phyloP scores from a whole-genome alignment of 2,329 filamentous ascomycete genomes.

The Fusarium sp. region DNA sequence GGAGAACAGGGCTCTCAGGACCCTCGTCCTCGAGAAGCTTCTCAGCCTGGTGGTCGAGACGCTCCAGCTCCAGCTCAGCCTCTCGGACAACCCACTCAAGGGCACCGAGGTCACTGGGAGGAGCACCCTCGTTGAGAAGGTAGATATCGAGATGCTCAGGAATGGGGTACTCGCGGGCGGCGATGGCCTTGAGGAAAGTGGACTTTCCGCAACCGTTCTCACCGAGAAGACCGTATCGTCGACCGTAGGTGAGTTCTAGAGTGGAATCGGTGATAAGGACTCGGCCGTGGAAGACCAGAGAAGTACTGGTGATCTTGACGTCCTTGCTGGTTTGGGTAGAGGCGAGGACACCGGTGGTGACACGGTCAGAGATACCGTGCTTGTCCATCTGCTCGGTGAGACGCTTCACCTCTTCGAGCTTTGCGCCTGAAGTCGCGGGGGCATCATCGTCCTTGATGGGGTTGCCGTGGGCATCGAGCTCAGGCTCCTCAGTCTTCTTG shows the following conservation, averaged over 20 bases:
- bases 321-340: conserved; percentile 88
- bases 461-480: conserved; percentile 72
- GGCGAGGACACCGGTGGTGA: conserved; percentile 95
- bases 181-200: conserved; percentile 95
- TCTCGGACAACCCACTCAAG: conserved; percentile 97
- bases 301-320: conserved; percentile 95
- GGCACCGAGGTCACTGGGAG: conserved; percentile 86
- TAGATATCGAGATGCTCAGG: conserved; percentile 98
- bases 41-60: conserved; percentile 89
- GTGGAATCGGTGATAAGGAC: conserved; percentile 95
- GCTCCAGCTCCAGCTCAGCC: conserved; percentile 90
- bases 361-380: conserved; percentile 94
- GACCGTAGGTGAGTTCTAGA: conserved; percentile 90
- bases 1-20: conserved; percentile 87
- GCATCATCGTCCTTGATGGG: conserved; percentile 64
- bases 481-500: conserved; percentile 76
- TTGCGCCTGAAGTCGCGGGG: conserved; percentile 75
- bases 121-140: conserved; percentile 95
- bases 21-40: conserved; percentile 91
- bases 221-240: conserved; percentile 92
- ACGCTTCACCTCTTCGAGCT: conserved; percentile 84
- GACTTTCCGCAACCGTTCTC: conserved; percentile 99
- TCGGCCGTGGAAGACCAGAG: conserved; percentile 96
- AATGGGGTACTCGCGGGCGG: conserved; percentile 92
- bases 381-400: conserved; percentile 94